phyloP scores from a whole-genome alignment of 257 asterid genomes.

The Nicotiana attenuata region DNA sequence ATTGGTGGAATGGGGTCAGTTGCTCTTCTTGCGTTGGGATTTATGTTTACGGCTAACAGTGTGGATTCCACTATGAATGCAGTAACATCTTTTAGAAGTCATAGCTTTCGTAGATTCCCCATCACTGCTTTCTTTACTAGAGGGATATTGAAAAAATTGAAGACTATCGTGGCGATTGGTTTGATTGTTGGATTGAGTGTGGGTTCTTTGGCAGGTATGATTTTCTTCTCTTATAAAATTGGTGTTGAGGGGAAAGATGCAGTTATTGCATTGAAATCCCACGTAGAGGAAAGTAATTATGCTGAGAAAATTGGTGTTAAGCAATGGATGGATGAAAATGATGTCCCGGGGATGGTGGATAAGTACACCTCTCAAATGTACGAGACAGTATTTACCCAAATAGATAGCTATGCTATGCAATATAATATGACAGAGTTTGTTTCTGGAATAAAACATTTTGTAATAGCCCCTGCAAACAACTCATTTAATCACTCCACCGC shows the following conservation, averaged over 20 bases:
- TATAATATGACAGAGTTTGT: slow-evolving; percentile 88
- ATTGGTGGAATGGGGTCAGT: slow-evolving; percentile 61
- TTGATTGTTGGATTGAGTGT: slow-evolving; percentile 74
- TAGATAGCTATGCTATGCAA: slow-evolving; percentile 73
- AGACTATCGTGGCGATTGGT: slow-evolving; percentile 79
- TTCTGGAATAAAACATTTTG: slow-evolving; percentile 65
- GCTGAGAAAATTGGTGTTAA: slow-evolving; percentile 81
- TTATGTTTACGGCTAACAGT: slow-evolving; percentile 48
- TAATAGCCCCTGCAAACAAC: slow-evolving; percentile 37
- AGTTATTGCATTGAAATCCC: slow-evolving; percentile 69
- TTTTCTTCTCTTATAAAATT: slow-evolving; percentile 80
- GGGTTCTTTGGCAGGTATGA: slow-evolving; percentile 61
- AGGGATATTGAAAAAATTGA: slow-evolving; percentile 55
- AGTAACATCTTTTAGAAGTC: slow-evolving; percentile 65
- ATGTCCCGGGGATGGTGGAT: slow-evolving; percentile 88
- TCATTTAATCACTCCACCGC: slow-evolving; percentile 47
- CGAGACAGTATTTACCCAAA: slow-evolving; percentile 74
- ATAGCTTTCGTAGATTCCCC: slow-evolving; percentile 63
- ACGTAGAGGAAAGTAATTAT: slow-evolving; percentile 79
- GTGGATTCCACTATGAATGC: slow-evolving; percentile 73
- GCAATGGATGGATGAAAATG: slow-evolving; percentile 96
- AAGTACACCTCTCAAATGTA: slow-evolving; percentile 63
- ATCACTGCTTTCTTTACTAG: slow-evolving; percentile 71
- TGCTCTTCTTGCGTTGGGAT: slow-evolving; percentile 57
- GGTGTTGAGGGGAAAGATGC: slow-evolving; percentile 94